phyloP scores from a whole-genome alignment of 345 rosid genomes.

The Boechera stricta region DNA sequence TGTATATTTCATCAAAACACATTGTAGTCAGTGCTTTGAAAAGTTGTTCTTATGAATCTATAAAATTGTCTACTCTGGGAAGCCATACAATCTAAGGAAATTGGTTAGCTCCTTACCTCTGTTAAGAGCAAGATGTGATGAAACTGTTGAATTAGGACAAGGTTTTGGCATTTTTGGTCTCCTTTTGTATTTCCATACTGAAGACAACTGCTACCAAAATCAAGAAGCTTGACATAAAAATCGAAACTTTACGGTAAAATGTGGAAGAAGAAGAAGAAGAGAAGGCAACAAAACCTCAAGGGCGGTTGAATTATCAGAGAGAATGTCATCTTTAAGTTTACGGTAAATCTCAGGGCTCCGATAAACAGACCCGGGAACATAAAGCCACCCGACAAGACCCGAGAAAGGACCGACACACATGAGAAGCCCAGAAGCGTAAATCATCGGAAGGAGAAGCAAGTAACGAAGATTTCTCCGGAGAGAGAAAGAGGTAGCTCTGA shows the following conservation, averaged over 20 bases:
- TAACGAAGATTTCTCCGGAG: slow-evolving; percentile 68
- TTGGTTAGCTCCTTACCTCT: slow-evolving; percentile 49
- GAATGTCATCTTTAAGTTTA: slow-evolving; percentile 72
- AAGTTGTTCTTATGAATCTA: neutral
- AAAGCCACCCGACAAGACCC: slow-evolving; percentile 53
- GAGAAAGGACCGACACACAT: slow-evolving; percentile 88
- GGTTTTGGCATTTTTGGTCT: slow-evolving; percentile 75
- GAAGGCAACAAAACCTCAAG: slow-evolving; percentile 52
- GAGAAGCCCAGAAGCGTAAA: slow-evolving; percentile 76
- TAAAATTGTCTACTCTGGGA: slow-evolving; percentile 11
- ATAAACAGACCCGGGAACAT: slow-evolving; percentile 76
- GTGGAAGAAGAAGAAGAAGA: neutral
- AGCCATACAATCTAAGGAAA: slow-evolving; percentile 24
- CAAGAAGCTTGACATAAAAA: slow-evolving; percentile 11
- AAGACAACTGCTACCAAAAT: slow-evolving; percentile 57
- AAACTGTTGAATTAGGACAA: slow-evolving; percentile 61
- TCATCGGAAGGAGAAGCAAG: slow-evolving; percentile 61
- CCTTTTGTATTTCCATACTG: slow-evolving; percentile 81
- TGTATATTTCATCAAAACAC: slow-evolving; percentile 44
- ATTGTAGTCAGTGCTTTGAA: neutral
- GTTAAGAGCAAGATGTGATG: slow-evolving; percentile 45
- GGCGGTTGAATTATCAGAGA: slow-evolving; percentile 69
- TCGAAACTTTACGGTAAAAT: neutral
- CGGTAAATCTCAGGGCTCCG: slow-evolving; percentile 76
- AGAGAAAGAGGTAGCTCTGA: slow-evolving; percentile 58